phyloP scores from a whole-genome alignment of 768 basidiomycete genomes.

The Psilocybe cubensis region DNA sequence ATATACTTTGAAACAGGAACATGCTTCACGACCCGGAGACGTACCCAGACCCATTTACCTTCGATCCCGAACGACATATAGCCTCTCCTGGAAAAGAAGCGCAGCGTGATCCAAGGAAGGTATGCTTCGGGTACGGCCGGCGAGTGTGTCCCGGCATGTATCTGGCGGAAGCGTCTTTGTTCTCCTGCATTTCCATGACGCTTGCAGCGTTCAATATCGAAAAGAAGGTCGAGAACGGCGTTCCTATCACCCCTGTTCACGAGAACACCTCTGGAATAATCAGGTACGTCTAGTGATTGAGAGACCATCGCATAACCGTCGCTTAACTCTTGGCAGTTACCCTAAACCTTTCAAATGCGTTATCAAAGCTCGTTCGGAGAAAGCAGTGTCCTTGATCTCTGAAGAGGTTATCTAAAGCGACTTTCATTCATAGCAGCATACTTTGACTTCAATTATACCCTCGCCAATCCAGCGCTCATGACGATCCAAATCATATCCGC shows the following conservation, averaged over 20 bases:
- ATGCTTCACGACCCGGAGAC: slow-evolving; percentile 53
- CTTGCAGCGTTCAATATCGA: slow-evolving; percentile 53
- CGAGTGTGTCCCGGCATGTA: slow-evolving; percentile 52
- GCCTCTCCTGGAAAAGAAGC: slow-evolving; percentile 29
- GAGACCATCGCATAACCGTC: neutral
- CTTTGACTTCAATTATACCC: neutral
- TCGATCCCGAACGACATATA: slow-evolving; percentile 53
- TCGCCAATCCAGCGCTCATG: neutral
- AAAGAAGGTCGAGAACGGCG: slow-evolving; percentile 47
- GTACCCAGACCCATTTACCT: slow-evolving; percentile 52
- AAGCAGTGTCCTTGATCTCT: slow-evolving; percentile 25
- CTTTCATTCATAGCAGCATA: neutral
- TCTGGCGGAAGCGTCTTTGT: slow-evolving; percentile 55
- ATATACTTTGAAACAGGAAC: slow-evolving; percentile 41
- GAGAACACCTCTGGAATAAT: slow-evolving; percentile 48
- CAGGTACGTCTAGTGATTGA: slow-evolving; percentile 35
- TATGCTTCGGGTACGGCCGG: slow-evolving; percentile 53
- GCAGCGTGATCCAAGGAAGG: slow-evolving; percentile 42
- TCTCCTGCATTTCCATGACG: slow-evolving; percentile 44
- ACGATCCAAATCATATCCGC: neutral
- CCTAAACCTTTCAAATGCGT: slow-evolving; percentile 32
- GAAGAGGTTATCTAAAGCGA: slow-evolving; percentile 17
- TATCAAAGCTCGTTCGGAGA: slow-evolving; percentile 31
- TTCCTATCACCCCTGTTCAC: slow-evolving; percentile 47
- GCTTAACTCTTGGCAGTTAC: slow-evolving; percentile 21